Evolutionary conservation across 768 basidiomycete species (phyloP).

Genomic region (Lactarius sanguifluus): DNA sequence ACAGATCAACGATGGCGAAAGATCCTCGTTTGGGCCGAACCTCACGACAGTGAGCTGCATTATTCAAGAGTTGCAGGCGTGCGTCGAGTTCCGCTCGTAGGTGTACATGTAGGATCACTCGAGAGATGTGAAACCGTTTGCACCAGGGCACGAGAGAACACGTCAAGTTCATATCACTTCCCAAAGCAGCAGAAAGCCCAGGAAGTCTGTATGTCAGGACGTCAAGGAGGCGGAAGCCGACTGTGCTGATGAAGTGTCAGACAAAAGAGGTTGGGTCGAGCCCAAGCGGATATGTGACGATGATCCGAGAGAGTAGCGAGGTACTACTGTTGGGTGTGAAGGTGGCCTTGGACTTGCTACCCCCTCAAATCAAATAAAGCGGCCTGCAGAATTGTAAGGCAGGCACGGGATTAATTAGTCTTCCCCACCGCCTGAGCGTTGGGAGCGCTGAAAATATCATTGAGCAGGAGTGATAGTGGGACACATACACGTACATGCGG

Average conservation of each 20-base stretch:
- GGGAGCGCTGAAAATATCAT: slow-evolving; percentile 48
- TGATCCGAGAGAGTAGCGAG: slow-evolving; percentile 29
- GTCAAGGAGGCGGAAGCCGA: slow-evolving; percentile 25
- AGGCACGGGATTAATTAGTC: slow-evolving; percentile 54
- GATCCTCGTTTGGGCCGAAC: slow-evolving; percentile 7
- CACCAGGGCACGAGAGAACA: slow-evolving; percentile 18
- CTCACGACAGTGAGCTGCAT: slow-evolving; percentile 2
- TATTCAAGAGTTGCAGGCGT: slow-evolving; percentile 18
- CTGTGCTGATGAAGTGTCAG: slow-evolving; percentile 9
- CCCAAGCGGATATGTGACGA: slow-evolving; percentile 28
- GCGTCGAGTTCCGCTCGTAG: slow-evolving; percentile 26
- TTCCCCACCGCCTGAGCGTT: slow-evolving; percentile 58
- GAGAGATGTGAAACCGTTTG: slow-evolving; percentile 27
- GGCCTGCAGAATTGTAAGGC: slow-evolving; percentile 68
- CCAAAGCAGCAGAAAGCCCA: slow-evolving; percentile 14
- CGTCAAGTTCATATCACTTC: slow-evolving; percentile 27
- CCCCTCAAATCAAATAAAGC: slow-evolving; percentile 74
- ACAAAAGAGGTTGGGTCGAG: slow-evolving; percentile 5
- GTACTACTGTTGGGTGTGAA: slow-evolving; percentile 18
- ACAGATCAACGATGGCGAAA: slow-evolving; percentile 19
- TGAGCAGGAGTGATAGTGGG: slow-evolving; percentile 11
- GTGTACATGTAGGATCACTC: slow-evolving; percentile 28
- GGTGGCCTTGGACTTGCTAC: slow-evolving; percentile 45
- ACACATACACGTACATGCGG: slow-evolving; percentile 41
- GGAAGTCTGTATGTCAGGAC: not conserved